A percentile compares a stretch with the other conserved stretches of the same genome.
These are phyloP conservation scores for Senna siamea DNA, from an alignment of 306 rosid genomes.

Conservation along the genomic window DNA sequence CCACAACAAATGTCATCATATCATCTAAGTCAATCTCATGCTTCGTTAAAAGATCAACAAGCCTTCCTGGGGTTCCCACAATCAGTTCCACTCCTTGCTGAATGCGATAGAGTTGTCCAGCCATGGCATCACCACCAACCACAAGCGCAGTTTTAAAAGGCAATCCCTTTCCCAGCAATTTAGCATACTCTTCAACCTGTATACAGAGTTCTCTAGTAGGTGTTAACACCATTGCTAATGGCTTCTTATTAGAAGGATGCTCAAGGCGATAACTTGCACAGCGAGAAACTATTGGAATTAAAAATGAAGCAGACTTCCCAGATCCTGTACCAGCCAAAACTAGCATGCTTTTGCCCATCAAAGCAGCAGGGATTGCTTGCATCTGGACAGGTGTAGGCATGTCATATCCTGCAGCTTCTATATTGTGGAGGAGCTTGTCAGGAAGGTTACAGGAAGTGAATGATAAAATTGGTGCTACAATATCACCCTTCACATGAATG, in stretches of 20 bases:
- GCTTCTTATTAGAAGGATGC: slow-evolving; percentile 45
- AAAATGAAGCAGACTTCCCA: slow-evolving; percentile 81
- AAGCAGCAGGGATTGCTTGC: slow-evolving; percentile 90
- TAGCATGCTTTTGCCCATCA: slow-evolving; percentile 68
- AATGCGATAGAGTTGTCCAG: slow-evolving; percentile 77
- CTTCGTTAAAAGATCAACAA: slow-evolving; percentile 73
- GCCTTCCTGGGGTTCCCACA: slow-evolving; percentile 84
- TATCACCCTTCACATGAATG: slow-evolving; percentile 65
- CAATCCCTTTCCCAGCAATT: slow-evolving; percentile 74
- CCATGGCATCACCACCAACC: slow-evolving; percentile 88
- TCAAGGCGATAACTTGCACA: slow-evolving; percentile 51
- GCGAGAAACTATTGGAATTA: slow-evolving; percentile 65
- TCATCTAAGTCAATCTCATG: slow-evolving; percentile 69
- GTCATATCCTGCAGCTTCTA: slow-evolving; percentile 77
- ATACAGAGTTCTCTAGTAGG: slow-evolving; percentile 88
- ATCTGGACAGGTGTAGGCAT: slow-evolving; percentile 89
- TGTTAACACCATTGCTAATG: slow-evolving; percentile 73
- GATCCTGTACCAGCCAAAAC: slow-evolving; percentile 85
- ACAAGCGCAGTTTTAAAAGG: slow-evolving; percentile 92
- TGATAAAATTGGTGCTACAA: slow-evolving; percentile 62
- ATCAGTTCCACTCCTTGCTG: slow-evolving; percentile 86
- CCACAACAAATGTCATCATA: slow-evolving; percentile 66
- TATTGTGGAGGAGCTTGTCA: slow-evolving; percentile 68
- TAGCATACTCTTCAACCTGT: slow-evolving; percentile 82
- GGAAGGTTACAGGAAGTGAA: slow-evolving; percentile 66